Conservation (phyloP, 768 basidiomycete species). For the Mycena chlorophos region DNA sequence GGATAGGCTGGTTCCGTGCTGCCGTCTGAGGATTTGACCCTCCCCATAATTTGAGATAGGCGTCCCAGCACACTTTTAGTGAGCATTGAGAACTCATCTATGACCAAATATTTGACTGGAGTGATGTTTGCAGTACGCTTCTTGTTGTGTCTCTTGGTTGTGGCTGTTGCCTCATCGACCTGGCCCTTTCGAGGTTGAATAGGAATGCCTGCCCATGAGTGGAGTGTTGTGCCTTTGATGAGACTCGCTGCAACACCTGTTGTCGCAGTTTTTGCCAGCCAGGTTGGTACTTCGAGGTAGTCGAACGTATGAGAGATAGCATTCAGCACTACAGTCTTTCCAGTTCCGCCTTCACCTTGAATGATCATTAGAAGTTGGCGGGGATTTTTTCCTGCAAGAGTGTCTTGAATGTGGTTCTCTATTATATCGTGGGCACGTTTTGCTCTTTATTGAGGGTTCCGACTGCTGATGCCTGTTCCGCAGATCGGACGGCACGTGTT, state of each 20-base stretch:
- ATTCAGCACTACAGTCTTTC: conserved; percentile 40
- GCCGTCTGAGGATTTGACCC: conserved; percentile 6
- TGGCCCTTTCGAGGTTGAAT: too few species aligned
- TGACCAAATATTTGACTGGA: conserved; percentile 30
- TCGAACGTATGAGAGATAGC: conserved; percentile 39
- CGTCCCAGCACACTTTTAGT: conserved; percentile 25
- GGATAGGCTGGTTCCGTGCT: conserved; percentile 9
- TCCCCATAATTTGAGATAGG: conserved; percentile 24
- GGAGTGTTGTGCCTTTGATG: too few species aligned
- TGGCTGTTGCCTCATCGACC: conserved; percentile 26
- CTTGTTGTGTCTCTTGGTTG: conserved; percentile 3
- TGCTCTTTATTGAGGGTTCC: too few species aligned
- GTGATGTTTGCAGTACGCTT: conserved; percentile 21
- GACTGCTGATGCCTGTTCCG: too few species aligned
- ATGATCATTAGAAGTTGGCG: too few species aligned
- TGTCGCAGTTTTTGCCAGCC: conserved; percentile 37
- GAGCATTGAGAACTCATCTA: conserved; percentile 46
- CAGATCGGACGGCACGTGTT: too few species aligned
- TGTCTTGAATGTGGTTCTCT: too few species aligned
- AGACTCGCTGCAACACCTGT: too few species aligned
- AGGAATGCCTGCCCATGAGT: too few species aligned
- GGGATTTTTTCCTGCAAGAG: too few species aligned
- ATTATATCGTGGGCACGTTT: too few species aligned
- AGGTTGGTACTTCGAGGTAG: not conserved
- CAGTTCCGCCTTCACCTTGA: too few species aligned